Conservation (phyloP, 495 filamentous ascomycete species). For the Penicillium herquei region DNA sequence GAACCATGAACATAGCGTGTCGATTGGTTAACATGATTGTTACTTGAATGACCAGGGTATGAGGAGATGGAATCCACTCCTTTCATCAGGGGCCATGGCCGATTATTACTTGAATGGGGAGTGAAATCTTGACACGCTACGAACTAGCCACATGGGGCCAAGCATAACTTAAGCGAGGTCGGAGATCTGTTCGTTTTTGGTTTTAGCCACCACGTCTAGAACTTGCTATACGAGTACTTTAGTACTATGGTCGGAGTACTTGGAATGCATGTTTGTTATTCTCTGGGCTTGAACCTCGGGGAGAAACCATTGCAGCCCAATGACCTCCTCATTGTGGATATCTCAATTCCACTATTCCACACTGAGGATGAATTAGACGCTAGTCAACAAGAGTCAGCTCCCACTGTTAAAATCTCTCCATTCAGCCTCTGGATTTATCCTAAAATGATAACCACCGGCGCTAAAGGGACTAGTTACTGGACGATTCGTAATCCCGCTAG, state of each 20-base stretch:
- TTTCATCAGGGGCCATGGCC: neutral
- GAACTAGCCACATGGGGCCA: neutral
- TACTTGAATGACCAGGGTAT: neutral
- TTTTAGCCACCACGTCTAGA: neutral
- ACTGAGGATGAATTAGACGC: no score
- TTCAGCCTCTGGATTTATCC: no score
- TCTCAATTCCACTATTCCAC: no score
- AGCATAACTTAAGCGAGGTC: neutral
- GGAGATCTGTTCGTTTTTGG: neutral
- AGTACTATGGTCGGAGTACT: no score
- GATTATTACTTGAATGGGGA: neutral
- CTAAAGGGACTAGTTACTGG: neutral
- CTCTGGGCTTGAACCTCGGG: no score
- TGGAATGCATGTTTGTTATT: no score
- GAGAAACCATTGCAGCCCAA: no score
- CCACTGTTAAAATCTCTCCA: no score
- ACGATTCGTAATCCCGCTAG: neutral
- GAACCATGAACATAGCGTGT: conserved; percentile 6
- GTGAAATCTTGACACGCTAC: neutral
- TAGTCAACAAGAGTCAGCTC: no score
- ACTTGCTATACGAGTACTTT: neutral
- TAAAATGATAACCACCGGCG: neutral
- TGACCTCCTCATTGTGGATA: no score
- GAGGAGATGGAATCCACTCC: neutral
- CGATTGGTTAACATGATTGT: conserved; percentile 2